Evolutionary conservation across 176 grass and related monocot species (phyloP).

Genomic region (Oryza punctata): DNA sequence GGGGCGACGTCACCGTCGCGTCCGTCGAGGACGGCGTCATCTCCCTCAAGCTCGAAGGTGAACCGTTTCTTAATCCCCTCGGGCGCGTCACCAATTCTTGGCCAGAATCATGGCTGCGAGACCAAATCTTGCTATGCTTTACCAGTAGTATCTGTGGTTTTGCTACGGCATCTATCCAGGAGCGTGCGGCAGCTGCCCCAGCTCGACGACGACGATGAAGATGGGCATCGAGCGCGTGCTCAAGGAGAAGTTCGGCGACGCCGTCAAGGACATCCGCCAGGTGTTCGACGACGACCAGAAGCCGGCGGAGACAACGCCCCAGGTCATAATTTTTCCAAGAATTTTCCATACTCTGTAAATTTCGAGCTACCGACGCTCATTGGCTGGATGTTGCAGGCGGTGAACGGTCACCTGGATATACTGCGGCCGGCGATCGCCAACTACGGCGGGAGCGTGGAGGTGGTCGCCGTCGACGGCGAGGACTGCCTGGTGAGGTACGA

Average conservation of each 20-base stretch:
- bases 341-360: not conserved
- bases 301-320: constrained; percentile 50
- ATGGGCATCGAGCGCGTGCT: constrained; percentile 96
- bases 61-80: not conserved
- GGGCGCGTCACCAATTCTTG: not conserved
- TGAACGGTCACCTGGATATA: constrained; percentile 96
- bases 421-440: constrained; percentile 86
- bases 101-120: not conserved
- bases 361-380: not conserved
- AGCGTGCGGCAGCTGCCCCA: constrained; percentile 90
- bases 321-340: constrained; percentile 40
- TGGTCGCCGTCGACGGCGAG: constrained; percentile 64
- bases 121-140: constrained; percentile 1
- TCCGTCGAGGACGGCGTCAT: constrained; percentile 84
- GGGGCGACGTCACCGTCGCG: constrained; percentile 80
- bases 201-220: constrained; percentile 92
- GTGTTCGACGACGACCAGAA: constrained; percentile 51
- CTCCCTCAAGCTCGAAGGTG: constrained; percentile 91
- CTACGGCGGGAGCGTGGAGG: constrained; percentile 84
- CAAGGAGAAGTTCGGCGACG: constrained; percentile 91
- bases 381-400: constrained; percentile 57
- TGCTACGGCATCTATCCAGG: constrained; percentile 42
- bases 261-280: constrained; percentile 75
- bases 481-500: constrained; percentile 86
- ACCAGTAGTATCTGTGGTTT: not conserved